Base-by-base conservation (phyloP, 176 grass and related monocot genomes). In the Musa schizocarpa region DNA sequence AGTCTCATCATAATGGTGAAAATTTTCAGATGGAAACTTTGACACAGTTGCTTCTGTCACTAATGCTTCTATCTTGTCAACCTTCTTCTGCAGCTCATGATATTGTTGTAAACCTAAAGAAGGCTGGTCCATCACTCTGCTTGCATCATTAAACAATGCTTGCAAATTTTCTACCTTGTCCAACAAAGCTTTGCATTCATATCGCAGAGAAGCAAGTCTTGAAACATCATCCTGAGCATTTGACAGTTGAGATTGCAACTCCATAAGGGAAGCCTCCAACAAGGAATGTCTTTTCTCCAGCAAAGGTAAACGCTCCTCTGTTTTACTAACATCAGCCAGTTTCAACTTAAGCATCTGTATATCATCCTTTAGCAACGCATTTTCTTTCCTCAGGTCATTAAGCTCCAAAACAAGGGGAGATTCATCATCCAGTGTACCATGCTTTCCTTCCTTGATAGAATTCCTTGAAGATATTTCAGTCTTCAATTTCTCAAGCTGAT, bases 251-350 rank as follows among this genome's bases (percentile, higher is more conserved):
- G 81, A 86, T 69, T 89, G 76, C 26, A 92, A 63, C 72, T 87
- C 69, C 65, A 78, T 82, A 43, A 88, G 76, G 54, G 94, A 93
- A 66, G 62, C 71, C 61, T 93, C 78, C 78, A 98, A 77, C 70
- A 79, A 67, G 57, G 86, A 81, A 76, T 77, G 76, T 73, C 93
- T 88, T 87, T 83, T 88, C 82, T 98, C 90, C 74, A 98, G 71
- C 25, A 71, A 59, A 65, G 76, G 73, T 79, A 93, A 75, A 70
- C 78, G 77, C 48, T 87, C 80, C 63, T 93, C 94, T 87, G 69
- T 87, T 78, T 84, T 82, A 11, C 54, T 76, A 71, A 93, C 63
- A 83, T 89, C 82, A 65, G 29, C 52, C 61, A 93, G 67, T 70
- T 89, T 88, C 69, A 53, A 62, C 82, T 89, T 80, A 49, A 92